Conservation (phyloP, 106 monocot species). For the Apostasia ramifera region DNA sequence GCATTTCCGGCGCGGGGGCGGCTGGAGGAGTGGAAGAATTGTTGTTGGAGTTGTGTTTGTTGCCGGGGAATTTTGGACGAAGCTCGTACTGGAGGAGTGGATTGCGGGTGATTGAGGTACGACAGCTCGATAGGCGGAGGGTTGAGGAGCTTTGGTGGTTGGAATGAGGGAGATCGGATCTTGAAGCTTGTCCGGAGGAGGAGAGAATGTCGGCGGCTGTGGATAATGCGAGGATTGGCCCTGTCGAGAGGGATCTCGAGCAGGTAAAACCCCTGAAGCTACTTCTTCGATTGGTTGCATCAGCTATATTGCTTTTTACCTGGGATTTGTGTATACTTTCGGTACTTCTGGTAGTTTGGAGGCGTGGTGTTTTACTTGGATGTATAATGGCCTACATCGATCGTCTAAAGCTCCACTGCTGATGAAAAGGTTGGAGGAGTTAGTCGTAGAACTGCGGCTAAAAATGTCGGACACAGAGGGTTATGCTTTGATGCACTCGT, state of each 20-base stretch:
- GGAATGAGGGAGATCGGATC: neutral
- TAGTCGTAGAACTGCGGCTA: neutral
- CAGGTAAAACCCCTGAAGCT: constrained; percentile 19
- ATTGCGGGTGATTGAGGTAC: neutral
- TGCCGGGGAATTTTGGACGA: neutral
- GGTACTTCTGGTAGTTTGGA: constrained; percentile 3
- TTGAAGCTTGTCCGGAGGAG: constrained; percentile 6
- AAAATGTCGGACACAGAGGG: neutral
- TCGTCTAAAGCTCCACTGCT: neutral
- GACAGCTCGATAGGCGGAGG: neutral
- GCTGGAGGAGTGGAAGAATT: neutral
- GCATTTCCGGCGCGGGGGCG: constrained; percentile 3
- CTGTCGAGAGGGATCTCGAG: constrained; percentile 51
- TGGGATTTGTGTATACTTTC: neutral
- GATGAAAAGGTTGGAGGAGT: neutral
- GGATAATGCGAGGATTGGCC: constrained; percentile 21
- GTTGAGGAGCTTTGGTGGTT: neutral
- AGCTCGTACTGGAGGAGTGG: neutral
- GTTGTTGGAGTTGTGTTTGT: neutral
- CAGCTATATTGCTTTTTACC: neutral
- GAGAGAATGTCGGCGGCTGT: constrained; percentile 23
- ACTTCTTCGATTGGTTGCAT: constrained; percentile 1
- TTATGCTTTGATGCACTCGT: neutral
- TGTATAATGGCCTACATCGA: neutral
- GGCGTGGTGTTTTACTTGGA: neutral